phyloP scores from a whole-genome alignment of 306 rosid species.

The Castanea crenata region DNA sequence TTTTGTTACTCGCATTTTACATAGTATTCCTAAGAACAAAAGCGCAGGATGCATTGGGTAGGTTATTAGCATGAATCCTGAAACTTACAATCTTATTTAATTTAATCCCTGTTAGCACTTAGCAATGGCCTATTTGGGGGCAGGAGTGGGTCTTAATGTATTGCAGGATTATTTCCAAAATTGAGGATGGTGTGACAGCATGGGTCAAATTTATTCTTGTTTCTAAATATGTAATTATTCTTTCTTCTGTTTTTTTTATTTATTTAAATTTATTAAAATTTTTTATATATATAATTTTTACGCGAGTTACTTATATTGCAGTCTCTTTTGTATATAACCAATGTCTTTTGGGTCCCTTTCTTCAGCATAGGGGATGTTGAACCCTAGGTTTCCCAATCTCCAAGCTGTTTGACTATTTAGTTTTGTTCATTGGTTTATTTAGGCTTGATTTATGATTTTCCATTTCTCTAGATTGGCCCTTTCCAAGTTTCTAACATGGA shows the following conservation, averaged over 20 bases:
- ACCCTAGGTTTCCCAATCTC: no score
- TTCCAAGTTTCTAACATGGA: slow-evolving; percentile 33
- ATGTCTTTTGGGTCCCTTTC: not conserved
- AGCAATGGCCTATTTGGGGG: not conserved
- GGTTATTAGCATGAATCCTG: not conserved
- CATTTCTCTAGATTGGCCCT: slow-evolving; percentile 43
- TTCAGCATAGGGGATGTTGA: no score
- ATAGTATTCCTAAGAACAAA: not conserved
- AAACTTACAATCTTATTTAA: not conserved
- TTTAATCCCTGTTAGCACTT: not conserved
- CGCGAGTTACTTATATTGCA: not conserved
- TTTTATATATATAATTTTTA: not conserved
- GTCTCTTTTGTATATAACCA: not conserved
- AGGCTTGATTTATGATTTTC: not conserved
- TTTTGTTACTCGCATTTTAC: not conserved
- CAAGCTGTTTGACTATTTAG: not conserved
- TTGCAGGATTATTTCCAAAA: no score
- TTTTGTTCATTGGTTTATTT: not conserved
- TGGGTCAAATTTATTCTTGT: no score
- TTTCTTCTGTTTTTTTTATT: not conserved
- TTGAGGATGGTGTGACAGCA: no score
- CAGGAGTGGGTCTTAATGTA: not conserved
- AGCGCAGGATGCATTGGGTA: not conserved
- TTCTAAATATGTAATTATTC: not conserved
- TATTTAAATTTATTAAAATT: not conserved